Percentiles rank a stretch among this genome's conserved stretches.
phyloP scores from a whole-genome alignment of 75 land plant species.

The Adiantum capillusveneris region DNA sequence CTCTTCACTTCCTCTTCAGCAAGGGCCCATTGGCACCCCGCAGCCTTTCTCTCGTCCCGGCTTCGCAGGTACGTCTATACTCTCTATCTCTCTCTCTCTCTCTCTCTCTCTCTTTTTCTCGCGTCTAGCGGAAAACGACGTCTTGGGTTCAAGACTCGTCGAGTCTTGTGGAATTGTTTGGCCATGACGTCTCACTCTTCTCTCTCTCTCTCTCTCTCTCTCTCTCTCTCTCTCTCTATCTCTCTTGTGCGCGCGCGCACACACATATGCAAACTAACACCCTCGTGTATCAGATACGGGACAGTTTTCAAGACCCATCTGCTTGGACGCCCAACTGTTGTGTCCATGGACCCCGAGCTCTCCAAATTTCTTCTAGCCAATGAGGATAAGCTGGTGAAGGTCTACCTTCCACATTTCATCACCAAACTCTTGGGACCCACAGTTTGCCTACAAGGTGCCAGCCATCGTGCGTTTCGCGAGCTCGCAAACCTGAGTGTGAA shows the following conservation, averaged over 20 bases:
- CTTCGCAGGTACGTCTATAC: neutral
- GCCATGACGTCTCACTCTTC: no score
- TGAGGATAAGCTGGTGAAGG: slow-evolving; percentile 21
- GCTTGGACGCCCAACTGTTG: no score
- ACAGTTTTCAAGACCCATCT: no score
- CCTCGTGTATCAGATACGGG: slow-evolving; percentile 49
- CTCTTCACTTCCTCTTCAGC: slow-evolving; percentile 1
- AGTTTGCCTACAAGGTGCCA: neutral
- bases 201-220: no score
- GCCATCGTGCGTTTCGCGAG: no score
- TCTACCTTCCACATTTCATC: neutral
- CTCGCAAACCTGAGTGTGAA: neutral
- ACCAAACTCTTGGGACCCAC: neutral
- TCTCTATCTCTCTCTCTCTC: neutral
- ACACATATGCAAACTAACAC: no score
- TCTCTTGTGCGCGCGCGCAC: no score
- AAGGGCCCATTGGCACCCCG: neutral
- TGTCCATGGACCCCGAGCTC: slow-evolving; percentile 61
- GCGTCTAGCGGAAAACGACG: no score
- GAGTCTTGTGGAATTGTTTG: no score
- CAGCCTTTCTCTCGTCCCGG: neutral
- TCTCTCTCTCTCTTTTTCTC: no score
- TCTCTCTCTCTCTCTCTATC: no score
- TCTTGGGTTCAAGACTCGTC: no score
- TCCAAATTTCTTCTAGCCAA: slow-evolving; percentile 52